A percentile compares a stretch with the other conserved stretches of the same genome.
phyloP scores from a whole-genome alignment of 2,329 filamentous ascomycete species.

The Fusarium lyarnte region DNA sequence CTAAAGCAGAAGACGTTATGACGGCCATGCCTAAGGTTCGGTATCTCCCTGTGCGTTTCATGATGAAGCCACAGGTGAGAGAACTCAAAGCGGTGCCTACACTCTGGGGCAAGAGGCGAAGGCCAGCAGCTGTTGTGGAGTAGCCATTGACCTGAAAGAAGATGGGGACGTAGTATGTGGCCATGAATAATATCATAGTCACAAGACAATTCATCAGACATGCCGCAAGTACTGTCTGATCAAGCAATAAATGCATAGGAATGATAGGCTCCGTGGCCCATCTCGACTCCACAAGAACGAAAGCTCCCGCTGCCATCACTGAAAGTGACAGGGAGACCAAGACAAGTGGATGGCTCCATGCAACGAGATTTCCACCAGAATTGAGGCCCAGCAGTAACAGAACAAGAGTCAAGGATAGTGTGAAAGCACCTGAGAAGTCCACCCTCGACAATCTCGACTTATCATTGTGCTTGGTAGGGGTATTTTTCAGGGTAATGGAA shows the following conservation, averaged over 20 bases:
- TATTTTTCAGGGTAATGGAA: background rate
- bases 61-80: background rate
- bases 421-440: background rate
- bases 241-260: background rate
- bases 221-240: background rate
- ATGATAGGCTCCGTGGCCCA: background rate
- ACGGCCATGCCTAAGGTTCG: background rate
- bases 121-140: background rate
- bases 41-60: background rate
- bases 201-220: background rate
- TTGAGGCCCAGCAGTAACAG: background rate
- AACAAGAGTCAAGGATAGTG: background rate
- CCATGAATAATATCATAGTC: background rate
- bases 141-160: background rate
- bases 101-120: background rate
- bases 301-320: background rate
- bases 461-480: accelerated
- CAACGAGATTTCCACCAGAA: background rate
- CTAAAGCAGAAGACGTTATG: background rate
- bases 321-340: background rate
- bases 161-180: background rate
- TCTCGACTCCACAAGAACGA: background rate
- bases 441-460: background rate
- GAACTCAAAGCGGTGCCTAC: background rate
- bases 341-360: background rate